Conservation (phyloP, 306 rosid genomes). For the Datisca glomerata region DNA sequence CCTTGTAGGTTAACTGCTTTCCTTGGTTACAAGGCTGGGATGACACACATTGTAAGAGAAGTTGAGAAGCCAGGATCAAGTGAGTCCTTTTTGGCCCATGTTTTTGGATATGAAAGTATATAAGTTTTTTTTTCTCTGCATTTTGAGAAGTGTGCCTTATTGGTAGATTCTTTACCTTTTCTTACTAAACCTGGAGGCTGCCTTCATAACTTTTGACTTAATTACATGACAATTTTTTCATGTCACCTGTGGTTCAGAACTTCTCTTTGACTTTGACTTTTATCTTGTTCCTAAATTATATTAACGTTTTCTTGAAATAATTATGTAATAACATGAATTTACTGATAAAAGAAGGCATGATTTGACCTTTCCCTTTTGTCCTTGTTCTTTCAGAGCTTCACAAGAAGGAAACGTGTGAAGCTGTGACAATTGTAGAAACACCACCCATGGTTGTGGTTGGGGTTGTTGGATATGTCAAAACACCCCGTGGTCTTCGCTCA, state of each 20-base stretch:
- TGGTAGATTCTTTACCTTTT: no score
- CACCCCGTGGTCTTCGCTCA: constrained; percentile 54
- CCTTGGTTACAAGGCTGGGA: constrained; percentile 73
- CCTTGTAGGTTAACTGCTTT: constrained; percentile 68
- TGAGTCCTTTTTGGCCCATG: no score
- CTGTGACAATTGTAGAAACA: constrained; percentile 68
- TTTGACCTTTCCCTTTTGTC: background rate
- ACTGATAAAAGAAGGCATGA: background rate
- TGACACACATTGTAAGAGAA: constrained; percentile 80
- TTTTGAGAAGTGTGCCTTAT: background rate
- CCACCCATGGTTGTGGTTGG: constrained; percentile 72
- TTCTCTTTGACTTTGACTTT: background rate
- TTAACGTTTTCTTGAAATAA: background rate
- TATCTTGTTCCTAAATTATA: background rate
- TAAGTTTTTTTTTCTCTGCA: background rate
- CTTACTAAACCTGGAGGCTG: no score
- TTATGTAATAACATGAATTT: background rate
- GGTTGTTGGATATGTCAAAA: constrained; percentile 61
- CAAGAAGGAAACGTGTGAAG: constrained; percentile 80
- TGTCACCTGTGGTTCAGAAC: background rate
- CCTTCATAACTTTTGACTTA: no score
- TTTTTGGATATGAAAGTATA: no score
- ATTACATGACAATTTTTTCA: no score
- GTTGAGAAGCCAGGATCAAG: constrained; percentile 87
- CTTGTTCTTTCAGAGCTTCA: constrained; percentile 40